Evolutionary conservation across 306 rosid genomes (phyloP).

Genomic region (Quercus gilva): DNA sequence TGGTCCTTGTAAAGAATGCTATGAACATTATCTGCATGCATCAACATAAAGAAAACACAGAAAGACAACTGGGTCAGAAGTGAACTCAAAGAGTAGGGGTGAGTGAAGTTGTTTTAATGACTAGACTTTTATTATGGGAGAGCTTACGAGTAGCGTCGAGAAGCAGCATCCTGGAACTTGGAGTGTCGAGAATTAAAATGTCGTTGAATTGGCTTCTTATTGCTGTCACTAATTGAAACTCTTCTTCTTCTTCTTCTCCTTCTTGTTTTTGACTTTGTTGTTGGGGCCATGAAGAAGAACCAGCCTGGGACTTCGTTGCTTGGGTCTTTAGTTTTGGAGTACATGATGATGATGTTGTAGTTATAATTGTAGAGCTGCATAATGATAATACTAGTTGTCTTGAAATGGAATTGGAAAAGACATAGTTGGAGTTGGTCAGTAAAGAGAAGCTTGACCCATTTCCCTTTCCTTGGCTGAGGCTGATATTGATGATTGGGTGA

Average conservation of each 20-base stretch:
- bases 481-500: too few relatives aligned
- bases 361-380: not conserved
- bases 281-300: not conserved
- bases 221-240: too few relatives aligned
- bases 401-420: slow-evolving; percentile 2
- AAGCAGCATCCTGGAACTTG: too few relatives aligned
- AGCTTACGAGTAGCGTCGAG: slow-evolving; percentile 26
- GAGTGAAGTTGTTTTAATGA: not conserved
- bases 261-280: not conserved
- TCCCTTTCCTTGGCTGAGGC: not conserved
- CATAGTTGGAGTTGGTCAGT: not conserved
- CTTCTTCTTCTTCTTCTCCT: slow-evolving; percentile 33
- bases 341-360: not conserved
- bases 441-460: slow-evolving; percentile 7
- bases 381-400: not conserved
- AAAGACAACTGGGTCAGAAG: too few relatives aligned
- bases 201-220: too few relatives aligned
- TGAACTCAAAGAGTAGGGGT: too few relatives aligned
- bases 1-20: too few relatives aligned
- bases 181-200: too few relatives aligned
- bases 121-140: not conserved
- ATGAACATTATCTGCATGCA: too few relatives aligned
- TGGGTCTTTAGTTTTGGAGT: not conserved
- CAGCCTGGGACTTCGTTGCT: slow-evolving; percentile 1
- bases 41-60: too few relatives aligned